Base-by-base conservation (phyloP, 352 stramenopile species). In the Lagenidium sp. region DNA sequence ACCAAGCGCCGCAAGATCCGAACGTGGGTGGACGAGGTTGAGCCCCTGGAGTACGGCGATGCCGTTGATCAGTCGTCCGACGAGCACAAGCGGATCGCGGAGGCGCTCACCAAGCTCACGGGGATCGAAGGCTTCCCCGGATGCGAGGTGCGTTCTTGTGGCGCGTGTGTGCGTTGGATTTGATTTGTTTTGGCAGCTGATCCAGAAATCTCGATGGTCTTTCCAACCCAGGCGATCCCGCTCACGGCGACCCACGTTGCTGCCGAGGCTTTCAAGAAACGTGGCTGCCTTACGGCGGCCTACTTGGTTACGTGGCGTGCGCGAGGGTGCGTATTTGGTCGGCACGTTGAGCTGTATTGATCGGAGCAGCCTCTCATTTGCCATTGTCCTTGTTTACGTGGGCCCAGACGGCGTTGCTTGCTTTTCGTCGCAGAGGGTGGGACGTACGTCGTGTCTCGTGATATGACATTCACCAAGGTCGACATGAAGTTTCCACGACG, bases 401-500 rank as follows among this genome's bases (percentile, higher is more conserved):
- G 11, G 26, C 50, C 2, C 41, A 90, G 81, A 11, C 78, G 71
- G 38, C 81, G 81, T 16, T 94, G 81, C 53, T 53, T 94, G 51
- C 55, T 94, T 18, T 87, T 81, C 47, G 63, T 84, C 16, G 65
- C 70, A 24, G 66, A 75, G 5, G 69, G 70, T 13, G 78, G 63
- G 15, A 85, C 76, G 16, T 91, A 86, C 36, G 65, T 94, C 11
- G 71, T 94, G 5, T 94, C 78, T 30, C 76, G 81, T 1, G 61
- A 86, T 50, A 79, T 85, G 67, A 77, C 78, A 0, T 88, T 94
- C 39, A 87, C 81, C 8, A 90, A 91, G 55, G 68, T 91, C n/a
- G 63, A 85, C 18, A 88, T 94, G 73, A 89, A 89, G 47, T 89
- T 94, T 35, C 78, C 81, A n/a, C 76, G 78, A 32, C 72, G 77